Evolutionary conservation across 2,329 filamentous ascomycete species (phyloP).

Genomic region (Fusarium nematophilum): DNA sequence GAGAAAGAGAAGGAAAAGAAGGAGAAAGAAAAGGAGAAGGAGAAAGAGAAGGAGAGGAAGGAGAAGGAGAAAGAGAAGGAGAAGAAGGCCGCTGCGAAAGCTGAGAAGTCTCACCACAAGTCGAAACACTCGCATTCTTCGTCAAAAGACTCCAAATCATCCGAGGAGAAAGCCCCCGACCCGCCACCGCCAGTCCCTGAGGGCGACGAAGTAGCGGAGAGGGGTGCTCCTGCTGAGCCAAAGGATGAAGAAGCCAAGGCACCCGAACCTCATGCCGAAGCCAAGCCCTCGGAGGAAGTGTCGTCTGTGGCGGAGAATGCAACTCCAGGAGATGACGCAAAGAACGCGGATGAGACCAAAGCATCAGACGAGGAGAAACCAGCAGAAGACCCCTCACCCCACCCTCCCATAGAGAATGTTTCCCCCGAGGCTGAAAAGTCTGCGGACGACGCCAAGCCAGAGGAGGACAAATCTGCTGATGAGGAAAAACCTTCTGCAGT

Average conservation of each 20-base stretch:
- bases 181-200: not conserved
- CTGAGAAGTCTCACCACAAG: constrained; percentile 35
- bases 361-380: constrained; percentile 1
- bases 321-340: not conserved
- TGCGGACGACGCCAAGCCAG: constrained; percentile 9
- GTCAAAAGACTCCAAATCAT: constrained; percentile 15
- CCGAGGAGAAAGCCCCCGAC: constrained; percentile 11
- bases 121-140: constrained; percentile 33
- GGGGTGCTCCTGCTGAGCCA: constrained; percentile 1
- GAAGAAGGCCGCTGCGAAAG: constrained; percentile 32
- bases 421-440: constrained; percentile 2
- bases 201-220: constrained; percentile 11
- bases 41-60: constrained; percentile 32
- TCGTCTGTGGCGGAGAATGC: constrained; percentile 3
- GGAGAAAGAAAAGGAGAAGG: constrained; percentile 44
- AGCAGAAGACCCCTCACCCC: not conserved
- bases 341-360: not conserved
- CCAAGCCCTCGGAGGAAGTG: constrained; percentile 7
- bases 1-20: constrained; percentile 70
- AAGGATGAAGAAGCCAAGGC: constrained; percentile 11
- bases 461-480: constrained; percentile 1
- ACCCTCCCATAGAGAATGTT: not conserved
- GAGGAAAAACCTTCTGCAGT: not conserved
- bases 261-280: constrained; percentile 10
- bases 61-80: constrained; percentile 26